Percentiles rank a stretch among this genome's conserved stretches.
Conservation (phyloP, 306 rosid species). For the Malus asiatica region DNA sequence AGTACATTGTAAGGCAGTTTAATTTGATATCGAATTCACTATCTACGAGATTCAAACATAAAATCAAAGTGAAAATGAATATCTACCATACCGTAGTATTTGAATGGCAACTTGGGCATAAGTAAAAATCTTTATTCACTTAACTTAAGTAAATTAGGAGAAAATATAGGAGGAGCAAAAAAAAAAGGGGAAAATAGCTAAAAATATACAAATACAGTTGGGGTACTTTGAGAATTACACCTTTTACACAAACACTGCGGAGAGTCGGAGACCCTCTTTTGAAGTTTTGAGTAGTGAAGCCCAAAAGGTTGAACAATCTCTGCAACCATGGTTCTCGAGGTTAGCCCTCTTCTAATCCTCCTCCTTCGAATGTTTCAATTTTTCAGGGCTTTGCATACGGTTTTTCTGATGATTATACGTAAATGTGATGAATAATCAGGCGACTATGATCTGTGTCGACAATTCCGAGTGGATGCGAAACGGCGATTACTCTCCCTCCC, state of each 20-base stretch:
- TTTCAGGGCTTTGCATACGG: background rate
- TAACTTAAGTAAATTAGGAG: too few relatives aligned
- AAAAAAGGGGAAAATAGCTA: too few relatives aligned
- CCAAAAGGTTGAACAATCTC: background rate
- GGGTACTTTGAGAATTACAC: too few relatives aligned
- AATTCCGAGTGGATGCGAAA: conserved; percentile 84
- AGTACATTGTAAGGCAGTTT: too few relatives aligned
- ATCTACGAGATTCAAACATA: too few relatives aligned
- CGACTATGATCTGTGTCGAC: conserved; percentile 78
- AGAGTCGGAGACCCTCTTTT: background rate
- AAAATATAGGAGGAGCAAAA: too few relatives aligned
- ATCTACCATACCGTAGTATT: too few relatives aligned
- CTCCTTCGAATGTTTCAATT: background rate
- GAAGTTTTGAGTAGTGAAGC: background rate
- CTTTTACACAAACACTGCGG: background rate
- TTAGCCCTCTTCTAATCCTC: background rate
- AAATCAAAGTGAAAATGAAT: too few relatives aligned
- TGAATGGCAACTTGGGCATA: too few relatives aligned
- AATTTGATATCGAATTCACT: too few relatives aligned
- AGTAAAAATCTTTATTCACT: too few relatives aligned
- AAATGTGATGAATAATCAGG: conserved; percentile 25
- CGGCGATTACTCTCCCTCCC: conserved; percentile 67
- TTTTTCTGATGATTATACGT: background rate
- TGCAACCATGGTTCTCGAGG: conserved; percentile 18
- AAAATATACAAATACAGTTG: too few relatives aligned